Percentiles rank a stretch among this genome's conserved stretches.
phyloP scores from a whole-genome alignment of 176 grass and related monocot species.

The Coix lacrymajobi region DNA sequence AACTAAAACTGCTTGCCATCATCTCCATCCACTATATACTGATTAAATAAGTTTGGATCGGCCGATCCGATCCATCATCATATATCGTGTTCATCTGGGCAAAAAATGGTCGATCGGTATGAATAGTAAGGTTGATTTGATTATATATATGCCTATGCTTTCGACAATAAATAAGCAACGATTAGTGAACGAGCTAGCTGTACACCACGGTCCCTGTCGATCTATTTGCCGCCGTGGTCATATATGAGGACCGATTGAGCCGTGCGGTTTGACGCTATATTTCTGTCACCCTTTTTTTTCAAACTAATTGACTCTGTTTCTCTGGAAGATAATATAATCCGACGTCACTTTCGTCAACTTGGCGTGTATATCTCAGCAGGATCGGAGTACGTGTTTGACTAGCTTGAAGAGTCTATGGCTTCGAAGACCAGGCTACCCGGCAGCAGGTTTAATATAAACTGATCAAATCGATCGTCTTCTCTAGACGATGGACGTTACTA shows the following conservation, averaged over 20 bases:
- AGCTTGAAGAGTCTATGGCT: background rate
- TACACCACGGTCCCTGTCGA: background rate
- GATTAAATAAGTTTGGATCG: background rate
- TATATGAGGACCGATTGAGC: background rate
- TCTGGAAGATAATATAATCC: background rate
- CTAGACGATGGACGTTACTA: background rate
- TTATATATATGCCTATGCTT: background rate
- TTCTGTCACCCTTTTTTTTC: background rate
- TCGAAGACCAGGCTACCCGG: background rate
- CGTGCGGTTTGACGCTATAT: background rate
- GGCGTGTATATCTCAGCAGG: background rate
- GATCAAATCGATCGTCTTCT: background rate
- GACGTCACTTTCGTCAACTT: conserved; percentile 4
- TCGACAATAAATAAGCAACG: background rate
- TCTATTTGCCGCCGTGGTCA: background rate
- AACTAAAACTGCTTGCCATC: background rate
- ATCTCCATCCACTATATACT: background rate
- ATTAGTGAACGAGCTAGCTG: background rate
- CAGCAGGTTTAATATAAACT: background rate
- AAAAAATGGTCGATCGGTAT: too few relatives aligned
- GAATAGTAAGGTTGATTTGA: background rate
- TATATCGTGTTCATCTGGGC: too few relatives aligned
- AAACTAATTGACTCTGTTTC: background rate
- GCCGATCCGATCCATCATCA: too few relatives aligned
- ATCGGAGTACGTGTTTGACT: conserved; percentile 29